Base-by-base conservation (phyloP, 805 yeast species). In the Brettanomyces naardenensis region DNA sequence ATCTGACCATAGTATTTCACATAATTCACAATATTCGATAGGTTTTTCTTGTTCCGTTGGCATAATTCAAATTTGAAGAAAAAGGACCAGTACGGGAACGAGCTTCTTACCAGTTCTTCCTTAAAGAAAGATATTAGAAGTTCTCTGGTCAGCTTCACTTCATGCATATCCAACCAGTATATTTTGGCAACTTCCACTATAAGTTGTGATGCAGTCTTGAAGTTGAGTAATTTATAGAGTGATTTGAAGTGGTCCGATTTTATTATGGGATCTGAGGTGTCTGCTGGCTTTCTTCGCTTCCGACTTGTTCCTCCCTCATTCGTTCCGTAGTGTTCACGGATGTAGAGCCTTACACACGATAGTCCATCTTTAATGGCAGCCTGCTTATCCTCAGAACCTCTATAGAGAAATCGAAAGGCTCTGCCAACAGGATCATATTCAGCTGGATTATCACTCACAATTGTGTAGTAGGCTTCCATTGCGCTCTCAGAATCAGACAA, bases 1-100 rank as follows among this genome's bases (percentile, higher is more conserved):
- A 82, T 52, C 5, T 62, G 59, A 0, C 78, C 66, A 15, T 65
- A 50, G 3, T 48, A 53, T 23, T 71, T 71, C 25, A 80, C 49
- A 28, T 68, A 63, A 14, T 61, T 53, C 10, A 77, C 58, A 13
- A 79, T 60, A 31, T 58, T 64, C 17, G 64, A 56, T 19, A 79
- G 44, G 42, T 73, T 71, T 19, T 52, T 52, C 22, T 65, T 58
- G 42, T 77, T 75, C 15, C 63, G 57, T 34, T 62, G 62, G 1
- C 47, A 37, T 18, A 64, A 66, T 43, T 79, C 81, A 47, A 71
- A 75, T 33, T 73, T 71, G 43, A 80, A 67, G 42, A 60, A 76
- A 28, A 68, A 66, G 9, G 56, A 51, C 88, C 88, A 81, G 47
- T 78, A 82, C 17, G 65, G 48, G 4, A 56, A 55, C 1, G 76